A percentile compares a stretch with the other conserved stretches of the same genome.
These are phyloP conservation scores for Boletus vermiculosoides DNA, from an alignment of 768 basidiomycete genomes.

Conservation along the genomic window DNA sequence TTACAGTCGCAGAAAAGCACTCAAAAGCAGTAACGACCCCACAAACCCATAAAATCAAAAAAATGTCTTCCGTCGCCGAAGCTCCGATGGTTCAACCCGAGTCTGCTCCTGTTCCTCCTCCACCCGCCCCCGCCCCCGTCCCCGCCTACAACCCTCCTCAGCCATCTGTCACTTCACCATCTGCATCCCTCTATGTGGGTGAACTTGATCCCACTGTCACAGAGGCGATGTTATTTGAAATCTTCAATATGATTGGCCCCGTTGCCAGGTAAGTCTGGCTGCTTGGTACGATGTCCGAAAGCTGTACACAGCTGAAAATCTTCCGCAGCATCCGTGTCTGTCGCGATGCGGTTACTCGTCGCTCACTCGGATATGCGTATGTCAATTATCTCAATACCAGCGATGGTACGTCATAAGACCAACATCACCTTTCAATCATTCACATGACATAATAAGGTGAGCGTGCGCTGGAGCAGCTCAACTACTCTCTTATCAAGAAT, in stretches of 20 bases:
- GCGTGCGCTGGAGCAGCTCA: constrained; percentile 97
- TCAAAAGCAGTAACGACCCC: constrained; percentile 90
- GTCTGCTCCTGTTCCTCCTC: constrained; percentile 42
- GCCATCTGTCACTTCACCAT: constrained; percentile 60
- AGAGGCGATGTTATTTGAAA: constrained; percentile 99
- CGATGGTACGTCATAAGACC: constrained; percentile 64
- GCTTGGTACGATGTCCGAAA: background rate
- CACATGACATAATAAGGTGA: constrained; percentile 57
- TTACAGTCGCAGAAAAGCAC: constrained; percentile 66
- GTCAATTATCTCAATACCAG: constrained; percentile 96
- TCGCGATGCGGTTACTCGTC: constrained; percentile 98
- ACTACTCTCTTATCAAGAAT: constrained; percentile 98
- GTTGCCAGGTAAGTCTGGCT: constrained; percentile 77
- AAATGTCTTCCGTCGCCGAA: constrained; percentile 63
- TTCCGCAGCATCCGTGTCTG: constrained; percentile 90
- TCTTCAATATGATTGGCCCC: constrained; percentile 99
- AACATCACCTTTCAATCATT: background rate
- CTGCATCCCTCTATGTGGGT: constrained; percentile 96
- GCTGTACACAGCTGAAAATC: background rate
- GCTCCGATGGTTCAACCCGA: constrained; percentile 52
- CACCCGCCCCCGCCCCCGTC: constrained; percentile 51
- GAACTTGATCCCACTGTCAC: constrained; percentile 98
- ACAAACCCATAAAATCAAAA: constrained; percentile 47
- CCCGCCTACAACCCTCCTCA: constrained; percentile 57
- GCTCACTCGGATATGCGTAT: constrained; percentile 99